Percentiles rank a stretch among this genome's conserved stretches.
Conservation (phyloP, 768 basidiomycete genomes). For the Russula lepida region DNA sequence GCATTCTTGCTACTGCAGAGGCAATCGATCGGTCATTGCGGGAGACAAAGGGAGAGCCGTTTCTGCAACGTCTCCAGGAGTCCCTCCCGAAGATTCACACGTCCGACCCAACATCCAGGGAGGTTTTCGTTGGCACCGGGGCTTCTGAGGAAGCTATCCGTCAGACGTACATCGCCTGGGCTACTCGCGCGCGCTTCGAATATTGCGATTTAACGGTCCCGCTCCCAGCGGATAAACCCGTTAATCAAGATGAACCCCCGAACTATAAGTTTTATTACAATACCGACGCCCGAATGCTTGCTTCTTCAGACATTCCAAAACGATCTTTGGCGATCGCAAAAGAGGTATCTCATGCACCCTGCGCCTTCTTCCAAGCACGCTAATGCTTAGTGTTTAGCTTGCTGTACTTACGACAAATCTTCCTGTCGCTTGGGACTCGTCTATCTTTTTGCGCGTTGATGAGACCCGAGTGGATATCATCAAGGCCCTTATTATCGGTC, state of each 20-base stretch:
- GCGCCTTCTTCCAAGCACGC: neutral
- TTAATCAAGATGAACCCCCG: conserved; percentile 46
- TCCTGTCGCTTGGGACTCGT: conserved; percentile 92
- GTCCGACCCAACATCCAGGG: conserved; percentile 32
- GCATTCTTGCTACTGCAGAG: conserved; percentile 72
- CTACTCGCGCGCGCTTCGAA: conserved; percentile 72
- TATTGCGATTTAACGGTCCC: conserved; percentile 78
- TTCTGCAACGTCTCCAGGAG: conserved; percentile 68
- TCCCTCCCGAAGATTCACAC: conserved; percentile 67
- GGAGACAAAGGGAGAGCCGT: conserved; percentile 84
- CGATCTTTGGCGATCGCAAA: conserved; percentile 92
- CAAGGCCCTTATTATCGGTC: conserved; percentile 87
- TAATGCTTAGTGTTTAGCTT: conserved; percentile 41
- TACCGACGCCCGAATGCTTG: conserved; percentile 76
- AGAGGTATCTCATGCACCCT: conserved; percentile 45
- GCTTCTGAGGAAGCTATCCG: conserved; percentile 57
- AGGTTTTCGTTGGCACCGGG: conserved; percentile 40
- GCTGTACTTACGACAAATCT: conserved; percentile 90
- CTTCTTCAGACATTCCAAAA: conserved; percentile 81
- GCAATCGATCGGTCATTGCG: conserved; percentile 83
- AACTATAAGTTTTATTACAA: conserved; percentile 80
- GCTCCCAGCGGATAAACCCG: conserved; percentile 23
- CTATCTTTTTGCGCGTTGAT: conserved; percentile 87
- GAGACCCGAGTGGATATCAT: conserved; percentile 88
- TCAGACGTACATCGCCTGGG: conserved; percentile 79